Percentiles rank a stretch among this genome's conserved stretches.
Conservation (phyloP, 192 early-diverging fungal species). For the Radiomyces spectabilis region DNA sequence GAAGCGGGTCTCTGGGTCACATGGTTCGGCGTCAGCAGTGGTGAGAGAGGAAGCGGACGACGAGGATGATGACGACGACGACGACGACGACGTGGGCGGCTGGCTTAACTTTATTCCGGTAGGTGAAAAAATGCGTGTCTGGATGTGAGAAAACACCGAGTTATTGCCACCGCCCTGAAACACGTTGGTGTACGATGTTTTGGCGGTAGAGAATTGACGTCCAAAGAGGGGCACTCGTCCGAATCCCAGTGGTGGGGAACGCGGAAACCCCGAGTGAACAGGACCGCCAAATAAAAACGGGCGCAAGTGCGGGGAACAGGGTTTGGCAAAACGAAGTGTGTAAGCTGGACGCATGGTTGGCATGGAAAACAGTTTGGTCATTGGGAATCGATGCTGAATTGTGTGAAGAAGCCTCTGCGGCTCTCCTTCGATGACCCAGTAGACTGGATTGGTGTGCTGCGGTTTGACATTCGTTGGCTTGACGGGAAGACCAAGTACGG, state of each 20-base stretch:
- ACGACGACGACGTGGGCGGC: no score
- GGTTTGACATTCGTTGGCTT: neutral
- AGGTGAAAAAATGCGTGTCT: conserved; percentile 20
- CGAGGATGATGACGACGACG: conserved; percentile 1
- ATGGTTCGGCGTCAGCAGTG: no score
- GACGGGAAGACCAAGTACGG: no score
- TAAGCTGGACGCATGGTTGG: neutral
- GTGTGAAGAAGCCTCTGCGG: neutral
- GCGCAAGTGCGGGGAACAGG: conserved; percentile 2
- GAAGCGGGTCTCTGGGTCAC: no score
- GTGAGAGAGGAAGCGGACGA: neutral
- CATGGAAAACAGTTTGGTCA: conserved; percentile 1
- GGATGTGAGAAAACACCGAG: no score
- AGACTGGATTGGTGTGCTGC: neutral
- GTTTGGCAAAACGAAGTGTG: neutral
- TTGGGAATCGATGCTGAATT: conserved; percentile 7
- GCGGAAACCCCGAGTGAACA: conserved; percentile 10
- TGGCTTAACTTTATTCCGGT: neutral
- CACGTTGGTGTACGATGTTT: neutral
- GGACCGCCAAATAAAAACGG: neutral
- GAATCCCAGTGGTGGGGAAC: neutral
- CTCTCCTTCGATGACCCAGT: neutral
- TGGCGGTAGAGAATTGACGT: conserved; percentile 7
- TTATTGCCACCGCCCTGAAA: no score
- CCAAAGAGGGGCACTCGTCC: neutral